phyloP scores from a whole-genome alignment of 169 alveolate species.

The Plasmodium adleri region DNA sequence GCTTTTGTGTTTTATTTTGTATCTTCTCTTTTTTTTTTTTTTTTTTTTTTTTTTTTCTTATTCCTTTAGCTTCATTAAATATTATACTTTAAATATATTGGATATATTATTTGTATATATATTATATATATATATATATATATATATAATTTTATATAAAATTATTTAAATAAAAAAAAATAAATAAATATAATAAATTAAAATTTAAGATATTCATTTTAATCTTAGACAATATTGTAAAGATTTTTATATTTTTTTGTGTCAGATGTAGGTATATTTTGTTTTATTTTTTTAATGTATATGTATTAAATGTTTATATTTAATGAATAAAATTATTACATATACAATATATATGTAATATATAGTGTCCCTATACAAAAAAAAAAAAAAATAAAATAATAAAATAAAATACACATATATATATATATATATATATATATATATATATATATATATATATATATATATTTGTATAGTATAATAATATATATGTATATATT shows the following conservation, averaged over 20 bases:
- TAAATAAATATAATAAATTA: neutral
- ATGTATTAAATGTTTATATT: constrained; percentile 23
- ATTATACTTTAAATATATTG: too few relatives aligned
- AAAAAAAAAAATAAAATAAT: neutral
- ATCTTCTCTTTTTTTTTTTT: constrained; percentile 23
- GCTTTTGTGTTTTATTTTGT: constrained; percentile 31
- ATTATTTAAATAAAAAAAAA: constrained; percentile 20
- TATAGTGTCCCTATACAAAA: neutral
- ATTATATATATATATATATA: constrained; percentile 16
- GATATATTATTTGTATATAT: too few relatives aligned
- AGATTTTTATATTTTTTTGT: constrained; percentile 23
- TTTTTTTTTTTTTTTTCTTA: constrained; percentile 33
- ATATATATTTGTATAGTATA: constrained; percentile 5
- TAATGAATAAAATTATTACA: constrained; percentile 12
- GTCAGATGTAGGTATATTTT: constrained; percentile 55
- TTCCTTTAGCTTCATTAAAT: too few relatives aligned
- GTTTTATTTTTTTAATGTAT: constrained; percentile 18
- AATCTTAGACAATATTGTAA: constrained; percentile 70
- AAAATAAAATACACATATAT: neutral
- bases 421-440: neutral
- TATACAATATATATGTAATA: constrained; percentile 10
- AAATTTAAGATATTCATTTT: constrained; percentile 31
- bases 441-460: constrained; percentile 1
- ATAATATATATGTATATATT: constrained; percentile 21
- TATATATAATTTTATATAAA: constrained; percentile 26